These are phyloP conservation scores for Heliamphora exappendiculata DNA, from an alignment of 148 eudicot species.

Conservation along the genomic window DNA sequence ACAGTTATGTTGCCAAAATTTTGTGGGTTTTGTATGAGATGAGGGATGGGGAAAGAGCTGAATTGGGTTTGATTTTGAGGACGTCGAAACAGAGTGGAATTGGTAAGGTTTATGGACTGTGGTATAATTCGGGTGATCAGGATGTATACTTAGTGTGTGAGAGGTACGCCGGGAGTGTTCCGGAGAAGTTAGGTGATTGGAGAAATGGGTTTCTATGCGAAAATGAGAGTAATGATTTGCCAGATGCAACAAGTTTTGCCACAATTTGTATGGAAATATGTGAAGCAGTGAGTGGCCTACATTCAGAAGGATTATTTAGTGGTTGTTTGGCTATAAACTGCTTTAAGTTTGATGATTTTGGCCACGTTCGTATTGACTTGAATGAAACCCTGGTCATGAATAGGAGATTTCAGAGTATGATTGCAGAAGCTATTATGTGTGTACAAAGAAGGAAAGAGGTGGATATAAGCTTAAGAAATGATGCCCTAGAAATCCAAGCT, in stretches of 20 bases:
- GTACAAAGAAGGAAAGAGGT: conserved; percentile 9
- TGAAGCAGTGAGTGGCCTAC: conserved; percentile 45
- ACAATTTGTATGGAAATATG: conserved; percentile 51
- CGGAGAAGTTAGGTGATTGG: conserved; percentile 16
- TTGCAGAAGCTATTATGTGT: conserved; percentile 15
- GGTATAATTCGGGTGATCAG: conserved; percentile 49
- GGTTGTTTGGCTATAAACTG: conserved; percentile 49
- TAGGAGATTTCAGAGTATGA: conserved; percentile 32
- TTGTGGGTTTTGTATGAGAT: conserved; percentile 43
- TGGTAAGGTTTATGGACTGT: conserved; percentile 54
- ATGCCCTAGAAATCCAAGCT: conserved; percentile 21
- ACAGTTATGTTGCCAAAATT: conserved; percentile 44
- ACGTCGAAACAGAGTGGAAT: conserved; percentile 23
- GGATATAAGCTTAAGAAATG: conserved; percentile 15
- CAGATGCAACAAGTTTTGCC: conserved; percentile 15
- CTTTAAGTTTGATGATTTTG: conserved; percentile 51
- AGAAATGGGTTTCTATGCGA: conserved; percentile 14
- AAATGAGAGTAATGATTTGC: conserved; percentile 12
- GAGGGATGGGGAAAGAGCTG: conserved; percentile 42
- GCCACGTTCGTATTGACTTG: conserved; percentile 45
- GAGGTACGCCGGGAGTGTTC: conserved; percentile 23
- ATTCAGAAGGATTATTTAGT: conserved; percentile 40
- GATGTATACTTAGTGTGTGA: conserved; percentile 47
- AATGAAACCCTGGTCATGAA: conserved; percentile 37
- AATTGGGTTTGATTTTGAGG: conserved; percentile 31